These are phyloP conservation scores for Letharia columbiana DNA, from an alignment of 495 filamentous ascomycete genomes.

Conservation along the genomic window DNA sequence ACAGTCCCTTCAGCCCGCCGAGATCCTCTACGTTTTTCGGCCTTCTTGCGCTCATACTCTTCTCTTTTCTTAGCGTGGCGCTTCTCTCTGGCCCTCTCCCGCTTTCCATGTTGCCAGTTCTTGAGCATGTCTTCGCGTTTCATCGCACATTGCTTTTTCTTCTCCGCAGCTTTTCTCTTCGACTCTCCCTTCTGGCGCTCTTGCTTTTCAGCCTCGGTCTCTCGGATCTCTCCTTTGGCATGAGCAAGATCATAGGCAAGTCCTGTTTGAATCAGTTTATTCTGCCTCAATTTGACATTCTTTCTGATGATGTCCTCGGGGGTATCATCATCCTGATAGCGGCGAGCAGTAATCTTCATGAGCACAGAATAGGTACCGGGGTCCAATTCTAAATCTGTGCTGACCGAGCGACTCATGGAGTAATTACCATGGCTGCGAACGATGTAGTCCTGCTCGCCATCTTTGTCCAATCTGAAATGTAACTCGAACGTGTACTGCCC, in stretches of 20 bases:
- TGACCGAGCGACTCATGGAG: slow-evolving; percentile 68
- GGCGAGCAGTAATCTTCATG: slow-evolving; percentile 67
- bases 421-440: slow-evolving; percentile 66
- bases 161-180: slow-evolving; percentile 38
- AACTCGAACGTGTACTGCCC: slow-evolving; percentile 76
- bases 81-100: slow-evolving; percentile 38
- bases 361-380: slow-evolving; percentile 73
- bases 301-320: slow-evolving; percentile 61
- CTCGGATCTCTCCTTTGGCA: slow-evolving; percentile 59
- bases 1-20: slow-evolving; percentile 7
- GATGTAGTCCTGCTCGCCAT: slow-evolving; percentile 74
- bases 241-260: slow-evolving; percentile 79
- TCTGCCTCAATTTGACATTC: slow-evolving; percentile 53
- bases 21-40: slow-evolving; percentile 11
- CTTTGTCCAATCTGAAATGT: slow-evolving; percentile 73
- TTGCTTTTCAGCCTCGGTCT: slow-evolving; percentile 56
- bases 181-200: slow-evolving; percentile 37
- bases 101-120: slow-evolving; percentile 43
- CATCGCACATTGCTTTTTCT: slow-evolving; percentile 36
- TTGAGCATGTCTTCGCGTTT: slow-evolving; percentile 42
- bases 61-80: slow-evolving; percentile 21
- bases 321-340: slow-evolving; percentile 39
- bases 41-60: slow-evolving; percentile 24
- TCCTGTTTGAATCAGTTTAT: slow-evolving; percentile 77
- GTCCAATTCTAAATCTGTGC: slow-evolving; percentile 72